Percentiles rank a stretch among this genome's conserved stretches.
Conservation (phyloP, 768 basidiomycete genomes). For the Macrolepiota dolichaula region DNA sequence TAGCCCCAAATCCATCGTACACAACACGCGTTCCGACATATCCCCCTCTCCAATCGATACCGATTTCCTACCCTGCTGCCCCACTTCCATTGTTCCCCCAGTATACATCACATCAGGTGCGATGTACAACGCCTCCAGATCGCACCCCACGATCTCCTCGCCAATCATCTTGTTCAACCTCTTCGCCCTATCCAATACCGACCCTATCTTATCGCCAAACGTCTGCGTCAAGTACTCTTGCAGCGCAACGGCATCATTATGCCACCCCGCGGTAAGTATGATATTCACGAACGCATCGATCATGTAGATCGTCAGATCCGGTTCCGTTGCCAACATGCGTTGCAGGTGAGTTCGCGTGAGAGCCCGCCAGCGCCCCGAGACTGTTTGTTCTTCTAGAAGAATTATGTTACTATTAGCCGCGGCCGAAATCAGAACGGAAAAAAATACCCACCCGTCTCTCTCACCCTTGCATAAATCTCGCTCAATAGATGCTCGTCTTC, state of each 20-base stretch:
- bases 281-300: slow-evolving; percentile 38
- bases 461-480: slow-evolving; percentile 37
- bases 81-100: slow-evolving; percentile 40
- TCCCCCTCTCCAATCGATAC: neutral
- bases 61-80: slow-evolving; percentile 9
- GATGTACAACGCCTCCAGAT: slow-evolving; percentile 49
- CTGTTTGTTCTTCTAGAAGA: slow-evolving; percentile 42
- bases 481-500: slow-evolving; percentile 43
- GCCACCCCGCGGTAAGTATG: slow-evolving; percentile 32
- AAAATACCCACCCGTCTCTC: slow-evolving; percentile 34
- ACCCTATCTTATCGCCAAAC: slow-evolving; percentile 40
- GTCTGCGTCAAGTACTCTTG: slow-evolving; percentile 35
- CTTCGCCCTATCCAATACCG: slow-evolving; percentile 42
- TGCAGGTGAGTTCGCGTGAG: slow-evolving; percentile 47
- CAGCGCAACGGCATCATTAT: slow-evolving; percentile 22
- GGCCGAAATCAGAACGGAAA: neutral
- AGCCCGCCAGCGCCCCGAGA: slow-evolving; percentile 55
- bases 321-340: slow-evolving; percentile 32
- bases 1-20: slow-evolving; percentile 57
- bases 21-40: slow-evolving; percentile 35
- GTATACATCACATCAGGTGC: slow-evolving; percentile 40
- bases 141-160: slow-evolving; percentile 54
- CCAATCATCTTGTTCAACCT: slow-evolving; percentile 55
- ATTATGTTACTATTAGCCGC: neutral
- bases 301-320: slow-evolving; percentile 33